Base-by-base conservation (phyloP, 75 land plant genomes). In the Azolla pinnata region DNA sequence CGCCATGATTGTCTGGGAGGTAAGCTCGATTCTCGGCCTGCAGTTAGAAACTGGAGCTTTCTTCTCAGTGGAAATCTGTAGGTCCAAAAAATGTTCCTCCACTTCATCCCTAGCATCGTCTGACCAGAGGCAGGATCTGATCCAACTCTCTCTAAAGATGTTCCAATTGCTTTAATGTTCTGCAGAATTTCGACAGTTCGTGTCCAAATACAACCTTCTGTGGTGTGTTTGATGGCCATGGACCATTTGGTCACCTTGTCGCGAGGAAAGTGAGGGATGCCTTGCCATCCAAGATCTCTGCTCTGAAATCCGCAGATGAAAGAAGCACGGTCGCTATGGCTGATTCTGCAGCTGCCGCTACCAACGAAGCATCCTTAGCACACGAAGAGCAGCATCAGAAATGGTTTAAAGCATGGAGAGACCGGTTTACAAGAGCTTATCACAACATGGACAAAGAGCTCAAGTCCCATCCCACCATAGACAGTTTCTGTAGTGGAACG, bases 1-100 rank as follows among this genome's bases (percentile, higher is more conserved):
- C 65, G 88, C 92, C 61, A 87, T 87, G 92, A 54, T 84, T 59
- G 92, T 84, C 54, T 87, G 92, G 92, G 88, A 87, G 92, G 92
- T 87, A 32, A 46, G 83, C 21, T 2, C 17, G n/a, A n/a, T n/a
- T n/a, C n/a, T n/a, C n/a, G n/a, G n/a, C n/a, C n/a, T n/a, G n/a
- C n/a, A n/a, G n/a, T n/a, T n/a, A n/a, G n/a, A n/a, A n/a, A n/a
- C n/a, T n/a, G n/a, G n/a, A n/a, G n/a, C n/a, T n/a, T n/a, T n/a
- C n/a, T n/a, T n/a, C n/a, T n/a, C n/a, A n/a, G n/a, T n/a, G n/a
- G n/a, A n/a, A n/a, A n/a, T n/a, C n/a, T n/a, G n/a, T n/a, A n/a
- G n/a, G n/a, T n/a, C n/a, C n/a, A n/a, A n/a, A n/a, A n/a, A n/a
- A n/a, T n/a, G n/a, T n/a, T n/a, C n/a, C n/a, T n/a, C n/a, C n/a